Conservation (phyloP, 75 land plant species). For the Pinus albicaulis region DNA sequence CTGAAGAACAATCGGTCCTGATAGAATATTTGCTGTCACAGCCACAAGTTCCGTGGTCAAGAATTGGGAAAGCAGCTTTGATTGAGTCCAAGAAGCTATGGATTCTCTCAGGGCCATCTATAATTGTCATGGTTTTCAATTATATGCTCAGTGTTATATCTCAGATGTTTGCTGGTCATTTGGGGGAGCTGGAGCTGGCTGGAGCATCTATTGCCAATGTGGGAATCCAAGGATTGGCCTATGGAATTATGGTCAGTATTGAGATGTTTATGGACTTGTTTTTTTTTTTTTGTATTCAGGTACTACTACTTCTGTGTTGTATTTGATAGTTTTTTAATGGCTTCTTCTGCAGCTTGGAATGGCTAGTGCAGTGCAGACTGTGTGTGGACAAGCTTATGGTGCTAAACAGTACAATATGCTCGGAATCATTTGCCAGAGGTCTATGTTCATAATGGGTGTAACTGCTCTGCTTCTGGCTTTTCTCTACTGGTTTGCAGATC, state of each 20-base stretch:
- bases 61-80: background rate
- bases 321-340: too few species aligned
- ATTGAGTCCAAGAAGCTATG: constrained; percentile 41
- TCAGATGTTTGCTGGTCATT: constrained; percentile 63
- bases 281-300: too few species aligned
- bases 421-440: constrained; percentile 36
- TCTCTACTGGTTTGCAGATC: constrained; percentile 21
- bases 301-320: too few species aligned
- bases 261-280: too few species aligned
- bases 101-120: constrained; percentile 46
- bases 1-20: too few species aligned
- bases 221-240: constrained; percentile 54
- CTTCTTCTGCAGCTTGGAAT: constrained; percentile 19
- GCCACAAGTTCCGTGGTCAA: background rate
- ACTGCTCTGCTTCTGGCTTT: constrained; percentile 13
- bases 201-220: constrained; percentile 64
- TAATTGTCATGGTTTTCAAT: constrained; percentile 46
- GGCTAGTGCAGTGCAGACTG: constrained; percentile 43
- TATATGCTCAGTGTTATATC: constrained; percentile 52
- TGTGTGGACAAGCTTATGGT: constrained; percentile 59
- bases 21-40: too few species aligned
- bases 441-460: constrained; percentile 20
- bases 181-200: constrained; percentile 54
- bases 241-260: constrained; percentile 42
- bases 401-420: constrained; percentile 19